These are phyloP conservation scores for Lactarius deliciosus DNA, from an alignment of 768 basidiomycete genomes.

Conservation along the genomic window DNA sequence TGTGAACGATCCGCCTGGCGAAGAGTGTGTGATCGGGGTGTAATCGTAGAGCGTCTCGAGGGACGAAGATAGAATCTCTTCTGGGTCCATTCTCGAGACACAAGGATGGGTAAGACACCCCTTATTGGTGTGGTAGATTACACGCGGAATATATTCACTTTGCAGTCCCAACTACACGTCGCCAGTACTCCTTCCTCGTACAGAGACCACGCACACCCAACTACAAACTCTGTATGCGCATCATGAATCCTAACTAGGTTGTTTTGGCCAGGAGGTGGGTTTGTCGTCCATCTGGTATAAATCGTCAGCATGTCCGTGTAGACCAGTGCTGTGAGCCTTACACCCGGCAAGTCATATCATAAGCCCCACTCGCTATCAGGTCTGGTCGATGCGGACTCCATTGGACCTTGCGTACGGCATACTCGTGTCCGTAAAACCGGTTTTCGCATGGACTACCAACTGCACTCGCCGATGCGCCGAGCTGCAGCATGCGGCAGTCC, in stretches of 20 bases:
- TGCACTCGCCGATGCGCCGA: slow-evolving; percentile 42
- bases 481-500: slow-evolving; percentile 84
- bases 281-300: slow-evolving; percentile 64
- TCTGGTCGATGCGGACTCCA: slow-evolving; percentile 84
- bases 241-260: slow-evolving; percentile 73
- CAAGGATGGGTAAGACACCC: not conserved
- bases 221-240: slow-evolving; percentile 92
- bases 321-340: slow-evolving; percentile 42
- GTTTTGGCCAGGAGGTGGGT: slow-evolving; percentile 48
- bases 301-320: not conserved
- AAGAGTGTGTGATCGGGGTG: slow-evolving; percentile 58
- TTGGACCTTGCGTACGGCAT: slow-evolving; percentile 83
- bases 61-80: slow-evolving; percentile 68
- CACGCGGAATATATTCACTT: slow-evolving; percentile 72
- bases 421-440: slow-evolving; percentile 81
- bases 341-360: slow-evolving; percentile 96
- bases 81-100: slow-evolving; percentile 40
- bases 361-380: slow-evolving; percentile 69
- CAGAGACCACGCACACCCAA: slow-evolving; percentile 89
- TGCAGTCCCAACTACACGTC: slow-evolving; percentile 91
- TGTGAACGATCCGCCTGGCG: slow-evolving; percentile 52
- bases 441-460: slow-evolving; percentile 74
- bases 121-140: slow-evolving; percentile 24
- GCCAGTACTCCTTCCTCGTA: slow-evolving; percentile 85
- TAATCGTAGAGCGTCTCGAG: slow-evolving; percentile 62